Evolutionary conservation across 2,329 filamentous ascomycete genomes (phyloP), one percentile per base, ranked within the genome.

Genomic region (Ophiocordyceps camponoti-saundersi): DNA sequence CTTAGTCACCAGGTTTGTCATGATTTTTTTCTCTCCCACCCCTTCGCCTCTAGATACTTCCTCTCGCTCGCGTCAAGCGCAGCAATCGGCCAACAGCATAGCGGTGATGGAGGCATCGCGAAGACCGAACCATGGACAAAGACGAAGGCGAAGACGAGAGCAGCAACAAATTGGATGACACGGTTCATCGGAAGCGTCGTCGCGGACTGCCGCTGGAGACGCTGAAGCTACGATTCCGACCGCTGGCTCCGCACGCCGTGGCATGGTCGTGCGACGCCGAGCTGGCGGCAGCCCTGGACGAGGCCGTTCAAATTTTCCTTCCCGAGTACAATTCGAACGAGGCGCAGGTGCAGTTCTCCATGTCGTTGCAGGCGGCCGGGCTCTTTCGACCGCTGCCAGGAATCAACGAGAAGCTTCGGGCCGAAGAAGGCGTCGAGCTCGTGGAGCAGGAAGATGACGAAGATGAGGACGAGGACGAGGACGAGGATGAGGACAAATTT

Each of bases 241-340:
- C 70, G 18, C 58, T 70, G 49, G 65, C 66, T 26, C 63, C 63
- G 5, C 66, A 67, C 48, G 60, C 64, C 1, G 52, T 69, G 10
- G 55, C 69, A 34, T 78, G 74, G 70, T 79, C 75, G 21, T 70
- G 69, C 50, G 75, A 79, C 46, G 72, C 69, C 22, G 75, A 77
- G 53, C 62, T 79, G 6, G 75, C 74, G 32, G 65, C 77, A 30
- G 70, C 67, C 2, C 70, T 71, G n/a, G 71, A 75, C 50, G 75
- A 79, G 55, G 71, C 69, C 41, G 61, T 77, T 29, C 64, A 70
- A 52, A 58, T 76, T 44, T 73, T 68, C 48, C 55, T 75, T 6
- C 73, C 73, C 5, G 67, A 72, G 42, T 73, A 61, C 42, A 53
- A 54, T n/a, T 52, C 53, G 16, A 52, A 57, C 15, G 56, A 59